phyloP scores from a whole-genome alignment of 306 rosid species.

The Cucurbita maxima region DNA sequence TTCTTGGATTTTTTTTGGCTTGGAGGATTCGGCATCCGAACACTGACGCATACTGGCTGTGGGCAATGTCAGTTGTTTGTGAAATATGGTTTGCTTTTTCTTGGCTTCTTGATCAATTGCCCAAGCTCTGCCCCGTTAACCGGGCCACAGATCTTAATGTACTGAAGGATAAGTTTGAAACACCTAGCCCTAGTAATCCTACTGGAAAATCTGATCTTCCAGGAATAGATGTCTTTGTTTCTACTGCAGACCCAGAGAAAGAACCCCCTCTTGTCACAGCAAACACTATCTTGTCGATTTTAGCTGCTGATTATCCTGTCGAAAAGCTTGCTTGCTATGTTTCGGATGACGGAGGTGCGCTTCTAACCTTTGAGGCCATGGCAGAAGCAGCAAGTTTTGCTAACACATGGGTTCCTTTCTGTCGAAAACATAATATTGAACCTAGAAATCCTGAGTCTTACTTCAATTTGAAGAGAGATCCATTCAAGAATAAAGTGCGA shows the following conservation, averaged over 20 bases:
- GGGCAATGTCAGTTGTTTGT: conserved; percentile 96
- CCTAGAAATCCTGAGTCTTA: conserved; percentile 94
- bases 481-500: conserved; percentile 74
- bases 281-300: conserved; percentile 79
- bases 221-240: conserved; percentile 80
- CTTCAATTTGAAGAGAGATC: conserved; percentile 80
- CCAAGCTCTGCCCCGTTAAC: conserved; percentile 75
- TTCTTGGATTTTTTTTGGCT: conserved; percentile 49
- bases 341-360: conserved; percentile 97
- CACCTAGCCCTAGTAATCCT: conserved; percentile 53
- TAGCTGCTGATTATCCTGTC: conserved; percentile 85
- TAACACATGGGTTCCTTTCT: conserved; percentile 81
- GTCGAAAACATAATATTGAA: conserved; percentile 80
- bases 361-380: conserved; percentile 95
- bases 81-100: conserved; percentile 98
- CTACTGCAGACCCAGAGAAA: conserved; percentile 96
- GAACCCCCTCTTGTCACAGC: conserved; percentile 97
- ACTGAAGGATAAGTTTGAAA: conserved; percentile 75
- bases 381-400: conserved; percentile 99
- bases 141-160: conserved; percentile 80
- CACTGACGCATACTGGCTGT: conserved; percentile 72
- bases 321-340: conserved; percentile 96
- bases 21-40: conserved; percentile 74
- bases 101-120: conserved; percentile 90
- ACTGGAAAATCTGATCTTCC: conserved; percentile 95